A percentile compares a stretch with the other conserved stretches of the same genome.
phyloP scores from a whole-genome alignment of 202 grass and related monocot species.

The Panicum hallii region DNA sequence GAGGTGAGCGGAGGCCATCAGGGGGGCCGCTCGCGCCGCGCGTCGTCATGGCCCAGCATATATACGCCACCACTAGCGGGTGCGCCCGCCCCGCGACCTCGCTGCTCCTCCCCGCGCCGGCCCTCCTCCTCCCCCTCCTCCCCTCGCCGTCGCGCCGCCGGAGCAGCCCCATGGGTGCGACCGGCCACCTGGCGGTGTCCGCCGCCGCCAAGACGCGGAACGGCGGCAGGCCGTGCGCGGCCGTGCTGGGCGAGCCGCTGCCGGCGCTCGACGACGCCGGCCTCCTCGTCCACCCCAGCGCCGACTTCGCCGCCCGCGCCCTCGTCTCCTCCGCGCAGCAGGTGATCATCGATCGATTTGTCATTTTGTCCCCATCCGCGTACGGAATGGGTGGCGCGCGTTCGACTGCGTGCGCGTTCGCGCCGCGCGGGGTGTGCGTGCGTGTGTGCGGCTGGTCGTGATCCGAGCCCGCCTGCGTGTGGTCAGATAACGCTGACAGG shows the following conservation, averaged over 20 bases:
- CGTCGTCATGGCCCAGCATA: constrained; percentile 54
- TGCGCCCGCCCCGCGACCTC: constrained; percentile 26
- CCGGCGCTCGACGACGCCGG: constrained; percentile 70
- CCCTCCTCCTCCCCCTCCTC: not conserved
- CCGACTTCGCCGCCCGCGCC: constrained; percentile 67
- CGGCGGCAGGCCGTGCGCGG: constrained; percentile 41
- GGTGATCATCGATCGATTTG: constrained; percentile 38
- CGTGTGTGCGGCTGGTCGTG: constrained; percentile 1
- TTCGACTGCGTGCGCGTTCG: constrained; percentile 5
- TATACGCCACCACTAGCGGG: constrained; percentile 50
- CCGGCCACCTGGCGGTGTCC: constrained; percentile 38
- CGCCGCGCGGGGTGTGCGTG: not conserved
- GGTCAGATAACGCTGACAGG: constrained; percentile 41
- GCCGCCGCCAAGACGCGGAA: constrained; percentile 43
- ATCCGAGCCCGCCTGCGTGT: not conserved
- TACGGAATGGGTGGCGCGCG: constrained; percentile 20
- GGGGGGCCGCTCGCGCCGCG: not conserved
- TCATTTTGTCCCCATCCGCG: constrained; percentile 5
- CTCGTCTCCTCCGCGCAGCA: constrained; percentile 82
- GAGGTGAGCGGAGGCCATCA: constrained; percentile 43
- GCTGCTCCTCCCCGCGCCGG: not conserved
- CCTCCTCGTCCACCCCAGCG: constrained; percentile 79
- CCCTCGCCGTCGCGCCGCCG: not conserved
- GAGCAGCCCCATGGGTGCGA: constrained; percentile 47
- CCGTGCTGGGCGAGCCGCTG: constrained; percentile 71